Evolutionary conservation across 345 rosid genomes (phyloP).

Genomic region (Hibiscus tridactylites): DNA sequence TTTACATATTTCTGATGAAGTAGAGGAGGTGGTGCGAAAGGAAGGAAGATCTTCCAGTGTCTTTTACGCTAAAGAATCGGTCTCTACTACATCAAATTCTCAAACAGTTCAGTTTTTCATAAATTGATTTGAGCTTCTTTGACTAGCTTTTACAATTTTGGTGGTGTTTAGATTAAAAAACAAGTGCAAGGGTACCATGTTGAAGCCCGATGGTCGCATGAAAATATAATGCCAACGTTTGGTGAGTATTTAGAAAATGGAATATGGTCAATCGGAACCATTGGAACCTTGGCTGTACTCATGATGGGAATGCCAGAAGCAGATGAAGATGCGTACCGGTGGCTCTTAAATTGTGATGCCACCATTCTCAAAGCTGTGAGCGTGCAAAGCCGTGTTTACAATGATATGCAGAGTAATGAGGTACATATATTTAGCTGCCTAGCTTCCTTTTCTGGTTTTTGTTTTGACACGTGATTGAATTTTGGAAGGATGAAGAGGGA

Average conservation of each 20-base stretch:
- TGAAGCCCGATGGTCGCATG: not conserved
- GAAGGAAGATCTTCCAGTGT: not conserved
- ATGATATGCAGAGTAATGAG: not conserved
- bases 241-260: not conserved
- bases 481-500: not conserved
- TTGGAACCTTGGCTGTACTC: not conserved
- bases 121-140: not conserved
- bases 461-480: not conserved
- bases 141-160: too few species aligned
- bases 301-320: not conserved
- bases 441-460: not conserved
- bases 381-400: not conserved
- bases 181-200: not conserved
- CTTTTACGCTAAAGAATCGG: too few species aligned
- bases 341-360: not conserved
- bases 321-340: not conserved
- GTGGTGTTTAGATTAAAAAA: not conserved
- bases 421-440: not conserved
- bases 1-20: not conserved
- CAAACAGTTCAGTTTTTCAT: not conserved
- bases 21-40: not conserved
- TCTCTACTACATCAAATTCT: too few species aligned
- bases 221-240: not conserved
- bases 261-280: not conserved
- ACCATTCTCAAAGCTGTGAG: not conserved